These are phyloP conservation scores for Fusarium newnesense DNA, from an alignment of 2,329 filamentous ascomycete genomes.

Conservation along the genomic window DNA sequence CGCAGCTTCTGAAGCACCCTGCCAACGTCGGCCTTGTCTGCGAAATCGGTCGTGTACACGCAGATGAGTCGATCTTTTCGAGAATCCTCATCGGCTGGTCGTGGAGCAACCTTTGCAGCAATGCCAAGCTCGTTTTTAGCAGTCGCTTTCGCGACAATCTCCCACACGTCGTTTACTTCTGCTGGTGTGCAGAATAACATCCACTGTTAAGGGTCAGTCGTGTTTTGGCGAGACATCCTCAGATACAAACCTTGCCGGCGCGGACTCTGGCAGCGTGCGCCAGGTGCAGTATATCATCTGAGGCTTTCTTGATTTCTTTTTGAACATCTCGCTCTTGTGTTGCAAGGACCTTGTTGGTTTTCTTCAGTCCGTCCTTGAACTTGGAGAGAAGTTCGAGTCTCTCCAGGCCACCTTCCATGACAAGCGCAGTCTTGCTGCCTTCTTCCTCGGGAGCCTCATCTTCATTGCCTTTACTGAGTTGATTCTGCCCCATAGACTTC, in stretches of 20 bases:
- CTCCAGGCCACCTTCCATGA: slow-evolving; percentile 64
- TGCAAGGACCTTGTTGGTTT: slow-evolving; percentile 47
- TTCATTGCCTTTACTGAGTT: slow-evolving; percentile 56
- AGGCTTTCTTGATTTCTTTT: slow-evolving; percentile 59
- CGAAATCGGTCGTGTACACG: slow-evolving; percentile 81
- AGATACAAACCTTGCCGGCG: slow-evolving; percentile 69
- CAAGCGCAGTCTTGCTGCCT: slow-evolving; percentile 57
- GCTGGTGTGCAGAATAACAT: slow-evolving; percentile 72
- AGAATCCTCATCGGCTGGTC: slow-evolving; percentile 53
- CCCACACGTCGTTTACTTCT: slow-evolving; percentile 73
- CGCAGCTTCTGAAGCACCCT: slow-evolving; percentile 73
- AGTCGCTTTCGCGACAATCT: slow-evolving; percentile 72
- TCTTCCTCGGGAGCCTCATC: slow-evolving; percentile 60
- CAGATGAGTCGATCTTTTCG: slow-evolving; percentile 71
- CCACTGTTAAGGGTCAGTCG: slow-evolving; percentile 66
- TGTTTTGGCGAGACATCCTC: background rate
- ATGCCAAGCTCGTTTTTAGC: slow-evolving; percentile 76
- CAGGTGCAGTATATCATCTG: slow-evolving; percentile 67
- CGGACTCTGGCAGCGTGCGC: slow-evolving; percentile 69
- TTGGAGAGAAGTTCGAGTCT: slow-evolving; percentile 57
- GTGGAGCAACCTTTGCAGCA: slow-evolving; percentile 76
- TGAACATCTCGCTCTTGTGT: slow-evolving; percentile 59
- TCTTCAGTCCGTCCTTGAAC: slow-evolving; percentile 61
- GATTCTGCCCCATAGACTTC: slow-evolving; percentile 49
- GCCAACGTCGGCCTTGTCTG: slow-evolving; percentile 73